Base-by-base conservation (phyloP, 371 early-diverging fungal genomes). In the Mycotypha africana region DNA sequence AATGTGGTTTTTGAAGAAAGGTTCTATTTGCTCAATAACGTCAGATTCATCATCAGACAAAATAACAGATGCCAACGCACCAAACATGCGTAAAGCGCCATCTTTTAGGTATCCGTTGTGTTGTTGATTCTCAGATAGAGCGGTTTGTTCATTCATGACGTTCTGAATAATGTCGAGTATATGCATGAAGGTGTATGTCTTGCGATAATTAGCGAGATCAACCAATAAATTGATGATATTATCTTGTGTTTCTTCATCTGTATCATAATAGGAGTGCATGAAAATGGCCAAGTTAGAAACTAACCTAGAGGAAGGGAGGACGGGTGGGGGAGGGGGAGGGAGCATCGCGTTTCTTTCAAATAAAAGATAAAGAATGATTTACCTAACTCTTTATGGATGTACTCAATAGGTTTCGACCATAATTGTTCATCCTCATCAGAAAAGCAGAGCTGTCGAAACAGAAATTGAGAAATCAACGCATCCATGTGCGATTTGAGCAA, bases 391-490 rank as follows among this genome's bases (percentile, higher is more conserved):
- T 86, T 84, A 49, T 89, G 86, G n/a, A 95, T 82, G 53, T 84
- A 97, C 62, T 97, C 96, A 14, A 88, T 81, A 2, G 92, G 88
- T 56, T 95, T 91, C 11, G 90, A 88, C 95, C 95, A 95, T n/a
- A 91, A 71, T 56, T 87, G 80, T 51, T 83, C 76, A 53, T 97
- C 97, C 31, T 80, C 82, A 4, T 65, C 55, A 30, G 84, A 78
- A 59, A 92, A 92, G 70, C 89, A 89, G 31, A 95, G 56, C 34
- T 86, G 84, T 42, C 95, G 95, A 74, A 88, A 95, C 38, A 95
- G 78, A 60, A 89, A 93, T 19, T 89, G 83, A 9, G 81, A 54
- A 15, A 94, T 75, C 26, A 97, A 56, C 0, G 76, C 73, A 46
- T 82, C 83, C n/a, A 79, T 70, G 51, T 91, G 85, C 6, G 88